Base-by-base conservation (phyloP, 164 flowering plant species). In the Berberis vulgaris region DNA sequence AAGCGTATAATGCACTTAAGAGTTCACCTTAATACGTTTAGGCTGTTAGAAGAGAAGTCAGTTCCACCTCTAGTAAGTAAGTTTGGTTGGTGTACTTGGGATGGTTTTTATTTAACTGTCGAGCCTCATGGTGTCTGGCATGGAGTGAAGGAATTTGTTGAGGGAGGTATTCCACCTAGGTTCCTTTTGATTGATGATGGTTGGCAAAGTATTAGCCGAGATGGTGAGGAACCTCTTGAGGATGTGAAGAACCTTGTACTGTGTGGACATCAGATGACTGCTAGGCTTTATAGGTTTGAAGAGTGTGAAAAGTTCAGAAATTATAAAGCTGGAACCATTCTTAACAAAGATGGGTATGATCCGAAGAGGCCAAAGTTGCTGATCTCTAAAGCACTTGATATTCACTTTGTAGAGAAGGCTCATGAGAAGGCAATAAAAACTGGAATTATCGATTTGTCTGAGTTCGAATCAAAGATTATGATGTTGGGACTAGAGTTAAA, bases 11-110 rank as follows among this genome's bases (percentile, higher is more conserved):
- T 65, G 86, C 92, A 49, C 6, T 81, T 4, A 78, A 78, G 91
- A 52, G 92, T 85, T 49, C 85, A 88, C 72, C 81, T 87, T 55
- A 76, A 84, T 53, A 84, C 96, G 10, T 91, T 91, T 62, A 77
- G 74, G 77, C 84, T 89, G 7, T 63, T 83, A 55, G 89, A 88
- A 67, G 97, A 91, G 81, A 91, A 91, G 54, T 26, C 65, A 4
- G 64, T 70, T 43, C 89, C 94, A 9, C 55, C 79, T n/a, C 63
- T 87, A 2, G 78, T 80, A 41, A 79, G 84, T 63, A 87, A 79
- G 52, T 91, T 91, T 62, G 96, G 94, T 7, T 91, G 97, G 96
- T 91, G 96, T 71, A 89, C 94, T 49, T 88, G 96, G 97, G 97
- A 88, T 74, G 96, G 96, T 0, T 87, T 88, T 63, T 88, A 88